Percentiles rank a stretch among this genome's conserved stretches.
These are phyloP conservation scores for Daucus carota DNA, from an alignment of 129 eudicot species.

Conservation along the genomic window DNA sequence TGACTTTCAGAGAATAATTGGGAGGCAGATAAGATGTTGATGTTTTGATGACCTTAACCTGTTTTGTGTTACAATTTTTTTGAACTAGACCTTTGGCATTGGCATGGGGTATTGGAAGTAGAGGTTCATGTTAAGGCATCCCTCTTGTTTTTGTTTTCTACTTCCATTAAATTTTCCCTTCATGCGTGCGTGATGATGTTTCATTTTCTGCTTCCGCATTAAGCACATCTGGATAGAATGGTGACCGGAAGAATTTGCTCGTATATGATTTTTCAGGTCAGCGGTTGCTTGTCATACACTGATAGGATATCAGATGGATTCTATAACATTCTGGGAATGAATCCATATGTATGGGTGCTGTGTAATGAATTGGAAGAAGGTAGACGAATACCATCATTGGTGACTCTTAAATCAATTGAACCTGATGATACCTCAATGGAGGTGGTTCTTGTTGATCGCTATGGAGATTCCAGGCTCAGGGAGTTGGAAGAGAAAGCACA, in stretches of 20 bases:
- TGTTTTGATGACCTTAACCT: neutral
- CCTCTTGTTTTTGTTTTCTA: neutral
- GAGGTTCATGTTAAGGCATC: neutral
- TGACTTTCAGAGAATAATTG: no score
- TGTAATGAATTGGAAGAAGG: slow-evolving; percentile 65
- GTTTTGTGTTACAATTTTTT: neutral
- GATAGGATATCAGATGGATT: slow-evolving; percentile 93
- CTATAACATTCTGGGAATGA: slow-evolving; percentile 81
- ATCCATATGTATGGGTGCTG: slow-evolving; percentile 81
- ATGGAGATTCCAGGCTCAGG: slow-evolving; percentile 62
- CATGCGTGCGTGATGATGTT: neutral
- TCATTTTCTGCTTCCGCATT: neutral
- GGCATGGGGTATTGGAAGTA: neutral
- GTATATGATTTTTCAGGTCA: slow-evolving; percentile 45
- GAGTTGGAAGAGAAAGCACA: slow-evolving; percentile 82
- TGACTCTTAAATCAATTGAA: slow-evolving; percentile 48
- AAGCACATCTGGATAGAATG: neutral
- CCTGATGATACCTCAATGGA: slow-evolving; percentile 69
- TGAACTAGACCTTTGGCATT: neutral
- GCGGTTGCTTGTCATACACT: slow-evolving; percentile 70
- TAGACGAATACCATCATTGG: slow-evolving; percentile 55
- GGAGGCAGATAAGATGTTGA: no score
- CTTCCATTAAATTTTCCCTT: neutral
- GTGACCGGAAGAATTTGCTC: neutral
- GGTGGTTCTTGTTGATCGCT: slow-evolving; percentile 75